These are phyloP conservation scores for Lasiosphaeris hirsuta DNA, from an alignment of 495 filamentous ascomycete species.

Conservation along the genomic window DNA sequence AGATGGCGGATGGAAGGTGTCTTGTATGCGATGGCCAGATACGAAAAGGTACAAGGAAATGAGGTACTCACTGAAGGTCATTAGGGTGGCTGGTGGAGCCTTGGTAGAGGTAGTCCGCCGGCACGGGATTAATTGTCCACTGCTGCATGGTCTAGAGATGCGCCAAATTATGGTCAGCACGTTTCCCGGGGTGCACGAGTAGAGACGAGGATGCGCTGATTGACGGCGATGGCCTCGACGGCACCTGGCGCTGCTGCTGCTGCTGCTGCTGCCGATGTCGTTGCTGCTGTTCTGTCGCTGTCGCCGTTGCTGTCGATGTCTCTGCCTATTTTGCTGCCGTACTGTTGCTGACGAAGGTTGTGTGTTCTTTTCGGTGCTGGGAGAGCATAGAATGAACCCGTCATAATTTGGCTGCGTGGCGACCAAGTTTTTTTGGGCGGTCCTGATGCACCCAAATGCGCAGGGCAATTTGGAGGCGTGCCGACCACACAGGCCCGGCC, in stretches of 20 bases:
- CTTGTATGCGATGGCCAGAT: constrained; percentile 23
- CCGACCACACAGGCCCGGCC: background rate
- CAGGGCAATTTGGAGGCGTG: constrained; percentile 24
- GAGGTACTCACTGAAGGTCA: constrained; percentile 52
- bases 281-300: background rate
- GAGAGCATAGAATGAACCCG: constrained; percentile 12
- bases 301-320: background rate
- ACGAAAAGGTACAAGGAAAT: constrained; percentile 42
- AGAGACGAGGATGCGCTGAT: constrained; percentile 3
- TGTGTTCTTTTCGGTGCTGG: background rate
- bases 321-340: no score
- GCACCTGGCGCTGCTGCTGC: background rate
- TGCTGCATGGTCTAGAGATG: constrained; percentile 48
- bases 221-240: background rate
- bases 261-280: constrained; percentile 7
- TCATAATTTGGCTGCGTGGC: constrained; percentile 23
- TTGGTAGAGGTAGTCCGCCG: constrained; percentile 46
- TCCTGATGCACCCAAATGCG: constrained; percentile 14
- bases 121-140: constrained; percentile 48
- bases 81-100: constrained; percentile 47
- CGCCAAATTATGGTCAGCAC: constrained; percentile 22
- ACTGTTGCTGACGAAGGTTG: background rate
- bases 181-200: background rate
- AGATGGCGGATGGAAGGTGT: constrained; percentile 19
- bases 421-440: constrained; percentile 18